A percentile compares a stretch with the other conserved stretches of the same genome.
Conservation (phyloP, 106 monocot genomes). For the Acorus gramineus region DNA sequence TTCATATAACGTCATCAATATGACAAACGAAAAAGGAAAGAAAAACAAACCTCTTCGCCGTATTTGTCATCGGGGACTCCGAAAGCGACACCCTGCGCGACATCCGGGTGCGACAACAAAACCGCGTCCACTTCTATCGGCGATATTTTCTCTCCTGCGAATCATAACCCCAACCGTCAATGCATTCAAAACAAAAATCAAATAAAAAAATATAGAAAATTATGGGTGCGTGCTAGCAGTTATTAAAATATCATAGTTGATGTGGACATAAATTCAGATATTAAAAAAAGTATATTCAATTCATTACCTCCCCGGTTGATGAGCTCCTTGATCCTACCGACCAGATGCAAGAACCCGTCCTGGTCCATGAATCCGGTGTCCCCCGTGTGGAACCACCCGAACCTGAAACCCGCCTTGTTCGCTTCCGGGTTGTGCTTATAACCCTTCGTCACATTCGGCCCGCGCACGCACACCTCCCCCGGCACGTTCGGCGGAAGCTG, state of each 20-base stretch:
- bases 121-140: slow-evolving; percentile 94
- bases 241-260: neutral
- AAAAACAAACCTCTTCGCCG: slow-evolving; percentile 70
- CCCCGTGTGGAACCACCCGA: slow-evolving; percentile 95
- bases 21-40: too few species aligned
- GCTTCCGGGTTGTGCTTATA: slow-evolving; percentile 78
- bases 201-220: too few species aligned
- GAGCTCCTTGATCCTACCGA: slow-evolving; percentile 95
- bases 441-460: slow-evolving; percentile 72
- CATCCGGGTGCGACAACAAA: slow-evolving; percentile 53
- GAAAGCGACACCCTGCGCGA: slow-evolving; percentile 81
- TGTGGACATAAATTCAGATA: neutral
- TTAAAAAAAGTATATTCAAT: neutral
- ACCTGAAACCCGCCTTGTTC: slow-evolving; percentile 56
- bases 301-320: slow-evolving; percentile 84
- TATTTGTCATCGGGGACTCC: slow-evolving; percentile 89
- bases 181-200: too few species aligned
- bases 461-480: slow-evolving; percentile 85
- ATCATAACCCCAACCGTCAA: neutral
- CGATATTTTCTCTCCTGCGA: slow-evolving; percentile 89
- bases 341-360: slow-evolving; percentile 76
- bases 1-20: neutral
- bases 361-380: slow-evolving; percentile 64
- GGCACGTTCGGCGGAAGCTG: slow-evolving; percentile 9
- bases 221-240: too few species aligned